These are phyloP conservation scores for Trametes cingulata DNA, from an alignment of 768 basidiomycete genomes.

Conservation along the genomic window DNA sequence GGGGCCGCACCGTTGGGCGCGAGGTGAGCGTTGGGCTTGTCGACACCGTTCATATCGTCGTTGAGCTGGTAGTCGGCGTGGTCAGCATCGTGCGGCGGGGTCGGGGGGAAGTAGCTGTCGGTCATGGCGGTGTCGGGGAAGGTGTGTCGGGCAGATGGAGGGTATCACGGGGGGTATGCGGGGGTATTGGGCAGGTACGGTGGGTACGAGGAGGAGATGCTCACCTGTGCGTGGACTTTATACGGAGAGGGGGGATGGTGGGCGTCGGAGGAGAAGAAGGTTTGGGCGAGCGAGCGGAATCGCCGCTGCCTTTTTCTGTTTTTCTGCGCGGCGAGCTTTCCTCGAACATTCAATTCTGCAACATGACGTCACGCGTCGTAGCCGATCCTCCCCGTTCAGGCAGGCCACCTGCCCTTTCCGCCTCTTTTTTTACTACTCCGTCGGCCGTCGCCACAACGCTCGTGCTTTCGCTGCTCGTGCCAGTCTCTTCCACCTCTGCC, in stretches of 20 bases:
- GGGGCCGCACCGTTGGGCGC: conserved; percentile 25
- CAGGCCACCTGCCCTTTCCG: conserved; percentile 6
- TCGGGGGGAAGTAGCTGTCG: conserved; percentile 38
- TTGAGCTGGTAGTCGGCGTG: conserved; percentile 5
- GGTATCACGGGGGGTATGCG: not conserved
- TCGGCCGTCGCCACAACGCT: not conserved
- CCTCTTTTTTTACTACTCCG: not conserved
- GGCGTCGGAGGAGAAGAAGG: conserved; percentile 6
- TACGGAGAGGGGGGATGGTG: conserved; percentile 6
- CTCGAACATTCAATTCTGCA: not conserved
- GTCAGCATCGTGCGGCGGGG: conserved; percentile 32
- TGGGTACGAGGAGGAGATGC: conserved; percentile 1
- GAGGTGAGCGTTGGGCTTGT: conserved; percentile 14
- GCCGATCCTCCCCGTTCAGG: conserved; percentile 1
- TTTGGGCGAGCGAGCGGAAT: not conserved
- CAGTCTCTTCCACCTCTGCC: not conserved
- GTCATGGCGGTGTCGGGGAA: conserved; percentile 8
- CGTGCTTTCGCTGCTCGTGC: not conserved
- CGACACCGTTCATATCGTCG: conserved; percentile 1
- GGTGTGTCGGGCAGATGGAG: not conserved
- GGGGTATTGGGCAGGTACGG: not conserved
- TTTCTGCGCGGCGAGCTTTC: not conserved
- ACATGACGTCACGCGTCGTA: conserved; percentile 22
- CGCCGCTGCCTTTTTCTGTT: conserved; percentile 5
- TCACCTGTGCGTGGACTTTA: conserved; percentile 1